Base-by-base conservation (phyloP, 768 basidiomycete species). In the Xerocomus spinulosus region DNA sequence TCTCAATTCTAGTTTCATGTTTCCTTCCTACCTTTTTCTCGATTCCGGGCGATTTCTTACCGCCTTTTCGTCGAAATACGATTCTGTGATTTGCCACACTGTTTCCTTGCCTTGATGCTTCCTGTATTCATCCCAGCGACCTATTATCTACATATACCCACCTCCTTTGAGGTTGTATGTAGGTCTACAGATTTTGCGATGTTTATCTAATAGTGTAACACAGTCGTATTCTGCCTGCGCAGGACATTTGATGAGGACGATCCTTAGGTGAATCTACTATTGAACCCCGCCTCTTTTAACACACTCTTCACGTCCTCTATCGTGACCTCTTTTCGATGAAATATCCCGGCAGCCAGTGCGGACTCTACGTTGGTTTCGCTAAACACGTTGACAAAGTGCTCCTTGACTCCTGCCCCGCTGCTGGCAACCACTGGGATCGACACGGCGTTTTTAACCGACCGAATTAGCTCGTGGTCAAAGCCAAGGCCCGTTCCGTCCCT, bases 311-410 rank as follows among this genome's bases (percentile, higher is more conserved):
- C 87, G 41, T 87, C 83, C 38, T 70, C 68, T 51, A 99, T 94
- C 34, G 69, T 74, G 4, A 99, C 95, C 65, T 97, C 88, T 38
- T 76, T 79, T 26, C 96, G 73, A 67, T 99, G 96, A 68, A 99
- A 99, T 55, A 98, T 96, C 2, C 96, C 96, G 10, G 96, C 96
- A 9, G 96, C 96, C 48, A 99, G 69, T 2, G 88, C 96, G 37
- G 96, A 92, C 67, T 95, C 93, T 2, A 84, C 92, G 3, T 71
- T 76, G 3, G 92, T 93, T 56, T 77, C 68, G 48, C 72, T 61
- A 67, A 99, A 99, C 15, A 93, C 87, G 41, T 90, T 79, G n/a
- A 82, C 76, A 63, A 99, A 98, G 69, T 99, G 91, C 38, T 79
- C 78, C 26, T 73, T 70, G 40, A 71, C 73, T 14, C 96, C 96